A percentile compares a stretch with the other conserved stretches of the same genome.
These are phyloP conservation scores for Cenchrus purpureus DNA, from an alignment of 176 grass and related monocot genomes.

Conservation along the genomic window DNA sequence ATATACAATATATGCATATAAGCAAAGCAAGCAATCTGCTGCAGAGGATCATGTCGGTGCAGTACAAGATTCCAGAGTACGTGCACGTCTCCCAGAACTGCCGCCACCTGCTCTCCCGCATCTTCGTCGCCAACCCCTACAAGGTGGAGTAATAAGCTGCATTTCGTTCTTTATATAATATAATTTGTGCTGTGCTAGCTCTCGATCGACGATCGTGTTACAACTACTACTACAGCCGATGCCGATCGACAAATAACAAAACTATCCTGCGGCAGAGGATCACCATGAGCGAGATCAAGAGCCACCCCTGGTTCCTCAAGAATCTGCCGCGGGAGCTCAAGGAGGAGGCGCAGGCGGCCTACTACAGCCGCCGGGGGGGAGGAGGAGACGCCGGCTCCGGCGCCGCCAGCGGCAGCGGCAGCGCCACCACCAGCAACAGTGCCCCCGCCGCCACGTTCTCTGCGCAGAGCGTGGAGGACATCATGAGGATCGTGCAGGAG, in stretches of 20 bases:
- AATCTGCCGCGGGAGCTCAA: slow-evolving; percentile 87
- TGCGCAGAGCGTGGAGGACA: slow-evolving; percentile 74
- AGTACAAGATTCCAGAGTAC: slow-evolving; percentile 84
- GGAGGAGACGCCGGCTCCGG: not conserved
- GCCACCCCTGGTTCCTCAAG: slow-evolving; percentile 84
- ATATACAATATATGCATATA: no score
- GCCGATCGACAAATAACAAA: no score
- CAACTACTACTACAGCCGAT: no score
- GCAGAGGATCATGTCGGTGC: slow-evolving; percentile 64
- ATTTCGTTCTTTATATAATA: no score
- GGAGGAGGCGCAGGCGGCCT: slow-evolving; percentile 67
- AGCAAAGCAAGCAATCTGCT: no score
- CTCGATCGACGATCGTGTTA: no score
- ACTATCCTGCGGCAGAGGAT: slow-evolving; percentile 52
- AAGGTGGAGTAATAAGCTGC: slow-evolving; percentile 22
- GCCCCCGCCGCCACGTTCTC: slow-evolving; percentile 34
- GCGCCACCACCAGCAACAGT: no score
- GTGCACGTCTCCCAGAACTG: slow-evolving; percentile 84
- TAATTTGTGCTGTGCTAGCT: no score
- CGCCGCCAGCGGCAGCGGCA: no score
- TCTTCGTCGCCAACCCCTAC: slow-evolving; percentile 69
- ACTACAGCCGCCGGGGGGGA: slow-evolving; percentile 48
- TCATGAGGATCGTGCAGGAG: slow-evolving; percentile 76
- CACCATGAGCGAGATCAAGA: slow-evolving; percentile 80
- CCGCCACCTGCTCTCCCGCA: slow-evolving; percentile 78